phyloP scores from a whole-genome alignment of 108 stramenopile genomes.

The Skeletonema tropicum region DNA sequence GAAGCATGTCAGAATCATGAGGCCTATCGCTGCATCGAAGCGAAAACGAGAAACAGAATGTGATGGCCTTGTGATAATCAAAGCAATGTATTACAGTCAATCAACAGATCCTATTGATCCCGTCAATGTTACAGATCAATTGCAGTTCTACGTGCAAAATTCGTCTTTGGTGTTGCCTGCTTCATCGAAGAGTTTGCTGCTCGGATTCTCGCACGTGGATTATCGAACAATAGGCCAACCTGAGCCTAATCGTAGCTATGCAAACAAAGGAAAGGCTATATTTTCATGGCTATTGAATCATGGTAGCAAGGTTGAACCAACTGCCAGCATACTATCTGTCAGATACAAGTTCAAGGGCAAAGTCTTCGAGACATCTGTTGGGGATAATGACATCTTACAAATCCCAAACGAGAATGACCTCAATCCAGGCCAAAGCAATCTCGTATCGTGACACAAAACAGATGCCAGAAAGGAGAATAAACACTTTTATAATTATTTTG shows the following conservation, averaged over 20 bases:
- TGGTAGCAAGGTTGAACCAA: neutral
- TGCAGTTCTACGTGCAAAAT: slow-evolving; percentile 76
- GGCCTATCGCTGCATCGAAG: slow-evolving; percentile 53
- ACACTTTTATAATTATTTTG: slow-evolving; percentile 2
- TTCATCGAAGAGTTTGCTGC: slow-evolving; percentile 60
- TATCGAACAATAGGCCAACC: slow-evolving; percentile 17
- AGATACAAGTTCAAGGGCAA: slow-evolving; percentile 34
- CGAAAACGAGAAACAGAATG: slow-evolving; percentile 49
- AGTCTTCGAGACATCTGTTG: slow-evolving; percentile 45
- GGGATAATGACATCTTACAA: slow-evolving; percentile 39
- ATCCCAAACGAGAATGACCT: slow-evolving; percentile 34
- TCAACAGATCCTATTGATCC: slow-evolving; percentile 26
- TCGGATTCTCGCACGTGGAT: slow-evolving; percentile 63
- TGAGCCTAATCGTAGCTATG: neutral
- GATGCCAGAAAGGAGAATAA: neutral
- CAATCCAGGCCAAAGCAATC: slow-evolving; percentile 22
- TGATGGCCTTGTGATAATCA: slow-evolving; percentile 71
- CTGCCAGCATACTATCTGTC: slow-evolving; percentile 9
- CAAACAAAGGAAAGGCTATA: neutral
- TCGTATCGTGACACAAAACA: slow-evolving; percentile 15
- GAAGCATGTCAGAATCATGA: slow-evolving; percentile 62
- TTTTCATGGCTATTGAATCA: neutral
- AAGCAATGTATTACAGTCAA: slow-evolving; percentile 52
- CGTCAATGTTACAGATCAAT: slow-evolving; percentile 63
- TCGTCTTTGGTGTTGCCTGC: slow-evolving; percentile 57